These are phyloP conservation scores for Pestalotiopsis sp. DNA, from an alignment of 2,329 filamentous ascomycete genomes.

Conservation along the genomic window DNA sequence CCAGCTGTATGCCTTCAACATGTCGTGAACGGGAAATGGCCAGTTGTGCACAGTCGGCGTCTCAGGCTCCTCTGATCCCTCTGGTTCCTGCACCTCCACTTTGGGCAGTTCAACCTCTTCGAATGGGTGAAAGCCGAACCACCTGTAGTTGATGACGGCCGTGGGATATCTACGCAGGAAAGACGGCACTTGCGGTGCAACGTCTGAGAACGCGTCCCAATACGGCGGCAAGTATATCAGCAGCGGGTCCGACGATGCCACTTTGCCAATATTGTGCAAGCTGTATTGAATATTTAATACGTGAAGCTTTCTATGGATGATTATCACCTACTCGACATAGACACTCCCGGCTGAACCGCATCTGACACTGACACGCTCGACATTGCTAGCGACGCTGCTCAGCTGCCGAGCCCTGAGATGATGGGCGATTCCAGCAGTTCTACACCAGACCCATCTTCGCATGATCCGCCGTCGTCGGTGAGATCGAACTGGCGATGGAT, in stretches of 20 bases:
- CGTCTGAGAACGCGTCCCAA: constrained; percentile 32
- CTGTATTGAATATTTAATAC: constrained; percentile 31
- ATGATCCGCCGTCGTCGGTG: constrained; percentile 9
- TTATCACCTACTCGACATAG: constrained; percentile 49
- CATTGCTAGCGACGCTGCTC: constrained; percentile 25
- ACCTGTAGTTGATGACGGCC: constrained; percentile 63
- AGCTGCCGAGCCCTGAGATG: constrained; percentile 19
- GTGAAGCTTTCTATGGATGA: neutral
- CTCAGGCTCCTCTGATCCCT: constrained; percentile 5
- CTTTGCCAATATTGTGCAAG: constrained; percentile 48
- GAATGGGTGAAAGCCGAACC: constrained; percentile 38
- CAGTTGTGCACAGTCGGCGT: constrained; percentile 41
- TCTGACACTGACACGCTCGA: constrained; percentile 47
- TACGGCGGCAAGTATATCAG: constrained; percentile 59
- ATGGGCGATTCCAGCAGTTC: constrained; percentile 16
- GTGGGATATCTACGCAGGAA: constrained; percentile 41
- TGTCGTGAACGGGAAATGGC: constrained; percentile 62
- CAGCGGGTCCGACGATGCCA: constrained; percentile 45
- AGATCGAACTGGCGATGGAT: neutral
- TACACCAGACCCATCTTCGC: constrained; percentile 17
- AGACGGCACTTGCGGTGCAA: constrained; percentile 33
- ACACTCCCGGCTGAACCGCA: constrained; percentile 54
- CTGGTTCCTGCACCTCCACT: neutral
- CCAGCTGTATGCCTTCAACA: constrained; percentile 56
- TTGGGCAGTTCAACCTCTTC: constrained; percentile 15